phyloP scores from a whole-genome alignment of 257 asterid species.

The Solanum ossicruentum region DNA sequence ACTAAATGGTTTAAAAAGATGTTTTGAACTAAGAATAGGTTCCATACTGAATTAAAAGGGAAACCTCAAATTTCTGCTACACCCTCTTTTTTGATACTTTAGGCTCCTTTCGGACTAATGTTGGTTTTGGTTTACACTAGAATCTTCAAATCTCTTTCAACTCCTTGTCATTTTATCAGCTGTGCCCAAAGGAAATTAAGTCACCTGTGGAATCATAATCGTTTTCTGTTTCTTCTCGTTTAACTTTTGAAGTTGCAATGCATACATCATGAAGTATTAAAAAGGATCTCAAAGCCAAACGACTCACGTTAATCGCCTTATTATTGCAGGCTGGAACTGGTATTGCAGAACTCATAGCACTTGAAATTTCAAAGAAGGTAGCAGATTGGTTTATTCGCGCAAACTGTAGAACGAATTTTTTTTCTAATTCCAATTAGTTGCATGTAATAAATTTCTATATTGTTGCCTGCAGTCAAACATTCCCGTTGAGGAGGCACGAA shows the following conservation, averaged over 20 bases:
- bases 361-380: constrained; percentile 88
- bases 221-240: not conserved
- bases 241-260: not conserved
- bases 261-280: not conserved
- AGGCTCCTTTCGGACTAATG: not conserved
- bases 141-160: not conserved
- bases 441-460: not conserved
- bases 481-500: constrained; percentile 59
- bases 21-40: not conserved
- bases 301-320: not conserved
- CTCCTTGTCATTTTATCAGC: not conserved
- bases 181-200: not conserved
- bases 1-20: not conserved
- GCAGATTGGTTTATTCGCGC: not conserved
- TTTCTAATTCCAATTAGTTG: not conserved
- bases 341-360: constrained; percentile 95
- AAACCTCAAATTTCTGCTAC: not conserved
- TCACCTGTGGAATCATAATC: not conserved
- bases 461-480: constrained; percentile 30
- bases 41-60: not conserved
- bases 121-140: not conserved
- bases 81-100: not conserved
- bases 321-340: constrained; percentile 95
- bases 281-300: not conserved
- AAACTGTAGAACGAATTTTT: not conserved